phyloP scores from a whole-genome alignment of 208 protist genomes.

The Borovskyia barvae region DNA sequence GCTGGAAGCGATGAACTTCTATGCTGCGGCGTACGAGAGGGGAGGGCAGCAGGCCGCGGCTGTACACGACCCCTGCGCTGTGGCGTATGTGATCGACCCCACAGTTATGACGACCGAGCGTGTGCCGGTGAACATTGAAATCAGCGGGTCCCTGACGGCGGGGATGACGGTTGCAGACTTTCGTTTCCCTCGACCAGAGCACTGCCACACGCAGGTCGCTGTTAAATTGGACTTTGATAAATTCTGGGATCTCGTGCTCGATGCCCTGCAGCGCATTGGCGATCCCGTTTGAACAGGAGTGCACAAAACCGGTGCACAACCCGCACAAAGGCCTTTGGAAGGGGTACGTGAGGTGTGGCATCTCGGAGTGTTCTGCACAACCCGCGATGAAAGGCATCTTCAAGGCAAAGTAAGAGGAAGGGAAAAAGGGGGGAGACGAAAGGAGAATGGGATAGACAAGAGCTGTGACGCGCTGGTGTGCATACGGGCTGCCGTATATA shows the following conservation, averaged over 20 bases:
- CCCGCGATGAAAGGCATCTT: too few relatives aligned
- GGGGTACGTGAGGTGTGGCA: too few relatives aligned
- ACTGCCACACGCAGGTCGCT: slow-evolving; percentile 64
- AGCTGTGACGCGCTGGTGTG: too few relatives aligned
- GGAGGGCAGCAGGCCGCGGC: slow-evolving; percentile 19
- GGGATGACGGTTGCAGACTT: slow-evolving; percentile 74
- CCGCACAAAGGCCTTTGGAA: too few relatives aligned
- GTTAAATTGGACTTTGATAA: slow-evolving; percentile 54
- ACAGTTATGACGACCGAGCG: slow-evolving; percentile 48
- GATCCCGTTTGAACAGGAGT: too few relatives aligned
- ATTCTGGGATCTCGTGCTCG: slow-evolving; percentile 72
- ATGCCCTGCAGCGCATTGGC: slow-evolving; percentile 58
- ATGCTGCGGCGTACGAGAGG: slow-evolving; percentile 42
- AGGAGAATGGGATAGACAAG: too few relatives aligned
- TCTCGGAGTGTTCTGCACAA: too few relatives aligned
- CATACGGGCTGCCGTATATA: too few relatives aligned
- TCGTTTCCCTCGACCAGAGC: slow-evolving; percentile 19
- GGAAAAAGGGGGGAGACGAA: too few relatives aligned
- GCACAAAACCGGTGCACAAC: too few relatives aligned
- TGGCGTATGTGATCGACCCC: slow-evolving; percentile 76
- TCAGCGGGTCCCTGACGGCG: slow-evolving; percentile 30
- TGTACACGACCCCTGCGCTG: slow-evolving; percentile 79
- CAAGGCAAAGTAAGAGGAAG: too few relatives aligned
- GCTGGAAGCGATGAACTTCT: slow-evolving; percentile 51
- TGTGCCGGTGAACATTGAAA: slow-evolving; percentile 61